A percentile compares a stretch with the other conserved stretches of the same genome.
Conservation (phyloP, 371 early-diverging fungal species). For the Mucor irregularis region DNA sequence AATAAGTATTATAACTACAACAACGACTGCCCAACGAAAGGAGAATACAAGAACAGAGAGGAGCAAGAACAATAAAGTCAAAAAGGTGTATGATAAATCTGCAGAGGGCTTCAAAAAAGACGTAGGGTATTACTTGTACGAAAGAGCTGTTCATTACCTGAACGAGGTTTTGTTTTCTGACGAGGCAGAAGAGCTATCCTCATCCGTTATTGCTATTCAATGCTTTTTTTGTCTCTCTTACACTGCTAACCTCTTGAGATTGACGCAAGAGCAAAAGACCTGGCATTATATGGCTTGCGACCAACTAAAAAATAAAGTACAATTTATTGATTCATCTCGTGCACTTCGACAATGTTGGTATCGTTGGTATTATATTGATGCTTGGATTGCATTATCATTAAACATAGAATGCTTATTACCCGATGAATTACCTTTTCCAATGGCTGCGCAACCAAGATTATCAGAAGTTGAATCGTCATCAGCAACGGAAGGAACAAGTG, state of each 20-base stretch:
- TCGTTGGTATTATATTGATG: constrained; percentile 44
- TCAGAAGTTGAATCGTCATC: no score
- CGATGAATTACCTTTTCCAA: constrained; percentile 22
- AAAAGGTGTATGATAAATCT: not conserved
- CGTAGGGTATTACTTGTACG: constrained; percentile 12
- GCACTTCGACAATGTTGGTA: constrained; percentile 25
- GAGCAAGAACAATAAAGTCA: not conserved
- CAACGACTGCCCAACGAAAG: not conserved
- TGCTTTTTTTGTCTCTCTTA: constrained; percentile 29
- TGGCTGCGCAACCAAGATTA: no score
- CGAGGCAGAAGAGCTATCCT: constrained; percentile 3
- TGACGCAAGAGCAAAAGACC: constrained; percentile 19
- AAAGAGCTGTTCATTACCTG: constrained; percentile 7
- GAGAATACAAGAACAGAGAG: not conserved
- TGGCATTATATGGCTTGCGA: constrained; percentile 28
- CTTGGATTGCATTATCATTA: constrained; percentile 39
- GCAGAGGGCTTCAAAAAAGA: constrained; percentile 17
- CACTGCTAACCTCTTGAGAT: constrained; percentile 20
- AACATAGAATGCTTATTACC: constrained; percentile 37
- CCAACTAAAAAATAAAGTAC: constrained; percentile 9
- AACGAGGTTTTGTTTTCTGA: constrained; percentile 12
- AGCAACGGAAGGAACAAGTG: not conserved
- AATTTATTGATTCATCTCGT: not conserved
- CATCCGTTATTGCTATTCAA: constrained; percentile 11
- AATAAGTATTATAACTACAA: constrained; percentile 17